phyloP scores from a whole-genome alignment of 495 filamentous ascomycete genomes.

The Podospora pseudocomata region DNA sequence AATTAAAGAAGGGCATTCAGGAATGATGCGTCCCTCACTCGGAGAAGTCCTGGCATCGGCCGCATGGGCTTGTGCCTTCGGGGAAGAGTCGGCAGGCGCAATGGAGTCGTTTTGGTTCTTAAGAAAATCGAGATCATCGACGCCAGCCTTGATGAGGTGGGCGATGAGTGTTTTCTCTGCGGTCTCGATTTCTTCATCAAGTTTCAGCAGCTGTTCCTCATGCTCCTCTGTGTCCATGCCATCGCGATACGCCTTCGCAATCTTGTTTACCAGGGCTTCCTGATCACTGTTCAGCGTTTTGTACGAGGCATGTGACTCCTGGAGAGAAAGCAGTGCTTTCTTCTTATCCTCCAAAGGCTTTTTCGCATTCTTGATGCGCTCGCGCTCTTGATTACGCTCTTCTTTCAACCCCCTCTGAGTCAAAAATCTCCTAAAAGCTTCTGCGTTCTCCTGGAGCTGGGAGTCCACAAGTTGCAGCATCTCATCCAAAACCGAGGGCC shows the following conservation, averaged over 20 bases:
- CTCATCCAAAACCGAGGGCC: slow-evolving; percentile 33
- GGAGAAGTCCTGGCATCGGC: slow-evolving; percentile 10
- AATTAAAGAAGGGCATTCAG: slow-evolving; percentile 35
- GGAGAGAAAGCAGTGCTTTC: slow-evolving; percentile 31
- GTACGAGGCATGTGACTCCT: slow-evolving; percentile 27
- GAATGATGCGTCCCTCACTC: slow-evolving; percentile 29
- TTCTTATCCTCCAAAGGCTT: slow-evolving; percentile 32
- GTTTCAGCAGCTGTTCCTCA: slow-evolving; percentile 35
- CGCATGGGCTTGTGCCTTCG: slow-evolving; percentile 10
- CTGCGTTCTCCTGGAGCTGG: slow-evolving; percentile 31
- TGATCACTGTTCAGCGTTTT: slow-evolving; percentile 31
- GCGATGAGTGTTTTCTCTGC: slow-evolving; percentile 28
- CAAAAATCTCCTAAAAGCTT: slow-evolving; percentile 34
- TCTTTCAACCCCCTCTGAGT: slow-evolving; percentile 30
- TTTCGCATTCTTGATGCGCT: slow-evolving; percentile 36
- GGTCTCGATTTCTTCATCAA: slow-evolving; percentile 31
- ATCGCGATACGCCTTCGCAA: slow-evolving; percentile 38
- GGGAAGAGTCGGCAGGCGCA: slow-evolving; percentile 20
- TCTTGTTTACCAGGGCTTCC: slow-evolving; percentile 34
- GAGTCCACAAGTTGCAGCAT: slow-evolving; percentile 27
- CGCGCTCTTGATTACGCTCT: slow-evolving; percentile 34
- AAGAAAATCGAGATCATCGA: slow-evolving; percentile 37
- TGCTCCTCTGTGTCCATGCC: slow-evolving; percentile 38
- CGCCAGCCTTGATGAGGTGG: slow-evolving; percentile 33
- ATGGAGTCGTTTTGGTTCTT: slow-evolving; percentile 26